A percentile compares a stretch with the other conserved stretches of the same genome.
Evolutionary conservation across 352 stramenopile genomes (phyloP).

Genomic region (Discostella stelligera): DNA sequence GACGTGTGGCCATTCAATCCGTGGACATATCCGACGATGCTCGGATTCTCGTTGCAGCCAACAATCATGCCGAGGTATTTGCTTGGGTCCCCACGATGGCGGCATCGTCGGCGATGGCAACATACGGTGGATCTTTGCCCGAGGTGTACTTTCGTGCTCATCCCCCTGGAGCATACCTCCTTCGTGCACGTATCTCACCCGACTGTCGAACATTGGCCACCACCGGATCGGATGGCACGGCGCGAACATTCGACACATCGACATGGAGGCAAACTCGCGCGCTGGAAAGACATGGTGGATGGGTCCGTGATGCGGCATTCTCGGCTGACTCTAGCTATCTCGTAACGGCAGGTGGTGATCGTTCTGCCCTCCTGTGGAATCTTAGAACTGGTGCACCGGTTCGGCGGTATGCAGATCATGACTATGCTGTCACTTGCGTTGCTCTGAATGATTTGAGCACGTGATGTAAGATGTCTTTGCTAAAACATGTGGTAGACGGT

Average conservation of each 20-base stretch:
- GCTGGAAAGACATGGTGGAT: conserved; percentile 86
- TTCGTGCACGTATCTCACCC: conserved; percentile 73
- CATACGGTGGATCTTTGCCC: conserved; percentile 33
- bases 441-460: conserved; percentile 85
- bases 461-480: too few species aligned
- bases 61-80: conserved; percentile 93
- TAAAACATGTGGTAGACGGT: too few species aligned
- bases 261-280: conserved; percentile 72
- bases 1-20: conserved; percentile 84
- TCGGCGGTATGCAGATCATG: conserved; percentile 83
- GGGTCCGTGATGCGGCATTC: conserved; percentile 98
- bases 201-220: conserved; percentile 87
- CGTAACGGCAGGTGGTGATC: conserved; percentile 94
- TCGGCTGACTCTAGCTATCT: conserved; percentile 96
- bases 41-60: conserved; percentile 89
- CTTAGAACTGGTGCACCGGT: conserved; percentile 84
- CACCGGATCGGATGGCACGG: conserved; percentile 89
- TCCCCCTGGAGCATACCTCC: conserved; percentile 61
- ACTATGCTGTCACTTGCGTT: conserved; percentile 85
- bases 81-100: conserved; percentile 83
- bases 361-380: conserved; percentile 96
- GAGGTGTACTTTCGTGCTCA: conserved; percentile 72
- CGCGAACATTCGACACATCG: conserved; percentile 87
- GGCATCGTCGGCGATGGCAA: conserved; percentile 13
- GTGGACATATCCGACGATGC: conserved; percentile 92